Evolutionary conservation across 768 basidiomycete species (phyloP).

Genomic region (Serendipita indica): DNA sequence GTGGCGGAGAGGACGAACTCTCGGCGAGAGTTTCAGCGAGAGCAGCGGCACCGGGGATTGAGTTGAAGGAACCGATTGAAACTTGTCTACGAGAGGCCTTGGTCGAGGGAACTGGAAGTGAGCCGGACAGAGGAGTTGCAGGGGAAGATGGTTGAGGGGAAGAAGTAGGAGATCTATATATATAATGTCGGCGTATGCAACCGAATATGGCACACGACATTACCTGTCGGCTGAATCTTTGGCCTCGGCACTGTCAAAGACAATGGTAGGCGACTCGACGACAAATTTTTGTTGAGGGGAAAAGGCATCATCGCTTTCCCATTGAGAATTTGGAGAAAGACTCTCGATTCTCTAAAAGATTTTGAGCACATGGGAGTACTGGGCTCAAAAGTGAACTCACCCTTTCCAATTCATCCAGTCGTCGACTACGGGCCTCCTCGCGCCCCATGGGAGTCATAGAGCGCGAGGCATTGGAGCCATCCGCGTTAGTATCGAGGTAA

Average conservation of each 20-base stretch:
- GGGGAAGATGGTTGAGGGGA: no score
- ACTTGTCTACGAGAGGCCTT: slow-evolving; percentile 5
- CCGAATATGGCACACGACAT: no score
- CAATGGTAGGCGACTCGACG: slow-evolving; percentile 4
- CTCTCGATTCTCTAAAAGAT: not conserved
- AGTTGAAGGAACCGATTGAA: not conserved
- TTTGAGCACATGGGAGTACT: not conserved
- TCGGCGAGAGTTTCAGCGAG: not conserved
- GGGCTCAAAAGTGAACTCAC: slow-evolving; percentile 22
- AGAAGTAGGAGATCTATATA: no score
- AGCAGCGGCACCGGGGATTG: not conserved
- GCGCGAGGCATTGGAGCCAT: slow-evolving; percentile 13
- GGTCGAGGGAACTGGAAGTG: not conserved
- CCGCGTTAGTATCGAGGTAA: not conserved
- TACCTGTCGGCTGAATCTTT: no score
- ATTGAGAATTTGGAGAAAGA: slow-evolving; percentile 5
- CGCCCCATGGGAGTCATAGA: slow-evolving; percentile 31
- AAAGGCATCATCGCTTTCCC: slow-evolving; percentile 1
- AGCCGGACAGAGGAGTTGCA: not conserved
- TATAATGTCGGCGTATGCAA: no score
- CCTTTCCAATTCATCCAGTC: slow-evolving; percentile 68
- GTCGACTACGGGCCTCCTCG: slow-evolving; percentile 54
- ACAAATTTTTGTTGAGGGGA: not conserved
- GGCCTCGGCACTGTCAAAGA: not conserved
- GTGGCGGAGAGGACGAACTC: not conserved